Base-by-base conservation (phyloP, 495 filamentous ascomycete species). In the Platismatia glauca region DNA sequence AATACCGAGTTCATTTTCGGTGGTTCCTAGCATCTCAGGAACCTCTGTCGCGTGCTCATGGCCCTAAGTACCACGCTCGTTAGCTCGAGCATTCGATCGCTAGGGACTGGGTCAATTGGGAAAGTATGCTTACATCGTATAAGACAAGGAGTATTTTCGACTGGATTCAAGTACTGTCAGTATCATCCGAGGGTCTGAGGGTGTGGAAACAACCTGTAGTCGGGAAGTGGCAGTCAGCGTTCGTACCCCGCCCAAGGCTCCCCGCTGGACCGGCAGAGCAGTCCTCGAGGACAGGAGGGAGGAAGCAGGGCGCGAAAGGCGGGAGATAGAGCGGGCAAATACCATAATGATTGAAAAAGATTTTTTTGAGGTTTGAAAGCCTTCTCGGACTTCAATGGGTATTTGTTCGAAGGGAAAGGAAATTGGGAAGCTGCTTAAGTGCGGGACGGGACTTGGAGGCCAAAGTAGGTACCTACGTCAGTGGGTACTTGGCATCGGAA, bases 1-100 rank as follows among this genome's bases (percentile, higher is more conserved):
- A 71, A 98, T 75, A 58, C 94, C 94, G 60, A 98, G 89, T 82
- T 98, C 94, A 76, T 97, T 97, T 81, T 98, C 91, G 59, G 89
- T 96, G 50, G 93, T 95, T 70, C 94, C 94, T 62, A 98, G 86
- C 60, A 98, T 83, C 66, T 81, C 81, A 58, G 92, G 91, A 69
- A 93, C 89, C 72, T 96, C 76, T 65, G 79, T 74, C 71, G 87
- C 85, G 77, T 89, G 86, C 72, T 82, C 77, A 68, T 78, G 74
- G 73, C 87, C 86, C 86, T 89, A 63, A 37, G 53, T 63, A 64
- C 11, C 6, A 58, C 5, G 52, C 48, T 38, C n/a, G 33, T 39
- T 7, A 55, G 43, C 50, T 37, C 5, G 29, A n/a, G 20, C 12
- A 18, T 55, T 53, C 6, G 16, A 35, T 38, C 7, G 5, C 31